phyloP scores from a whole-genome alignment of 2,329 filamentous ascomycete genomes.

The Exophiala lecanii-corni region DNA sequence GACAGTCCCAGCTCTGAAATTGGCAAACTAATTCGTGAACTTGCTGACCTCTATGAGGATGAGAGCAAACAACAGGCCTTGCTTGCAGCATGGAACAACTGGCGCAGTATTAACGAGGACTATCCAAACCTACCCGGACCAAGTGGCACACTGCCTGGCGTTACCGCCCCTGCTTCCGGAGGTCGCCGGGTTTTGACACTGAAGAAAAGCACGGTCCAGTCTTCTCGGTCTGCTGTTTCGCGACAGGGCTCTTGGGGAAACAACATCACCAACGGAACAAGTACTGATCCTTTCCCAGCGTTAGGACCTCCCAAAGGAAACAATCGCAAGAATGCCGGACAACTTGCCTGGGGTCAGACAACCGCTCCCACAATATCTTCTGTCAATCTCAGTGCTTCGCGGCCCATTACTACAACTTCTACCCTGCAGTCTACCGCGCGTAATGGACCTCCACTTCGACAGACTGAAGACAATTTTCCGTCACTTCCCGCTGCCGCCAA shows the following conservation, averaged over 20 bases:
- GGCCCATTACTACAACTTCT: slow-evolving; percentile 15
- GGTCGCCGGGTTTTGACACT: slow-evolving; percentile 59
- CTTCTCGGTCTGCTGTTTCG: slow-evolving; percentile 56
- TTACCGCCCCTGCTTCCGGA: slow-evolving; percentile 51
- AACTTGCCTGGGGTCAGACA: slow-evolving; percentile 14
- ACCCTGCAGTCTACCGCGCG: slow-evolving; percentile 10
- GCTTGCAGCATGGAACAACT: slow-evolving; percentile 85
- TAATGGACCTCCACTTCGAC: slow-evolving; percentile 30
- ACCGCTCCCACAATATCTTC: slow-evolving; percentile 25
- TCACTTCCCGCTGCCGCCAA: slow-evolving; percentile 75
- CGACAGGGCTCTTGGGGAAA: slow-evolving; percentile 55
- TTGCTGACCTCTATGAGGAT: slow-evolving; percentile 89
- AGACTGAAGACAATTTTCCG: slow-evolving; percentile 65
- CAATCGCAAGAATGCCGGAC: slow-evolving; percentile 24
- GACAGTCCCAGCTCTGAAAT: slow-evolving; percentile 75
- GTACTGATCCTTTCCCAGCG: slow-evolving; percentile 44
- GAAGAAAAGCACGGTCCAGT: slow-evolving; percentile 66
- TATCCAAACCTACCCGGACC: slow-evolving; percentile 82
- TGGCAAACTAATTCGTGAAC: slow-evolving; percentile 83
- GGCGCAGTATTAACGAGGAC: slow-evolving; percentile 93
- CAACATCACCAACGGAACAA: slow-evolving; percentile 35
- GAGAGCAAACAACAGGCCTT: slow-evolving; percentile 66
- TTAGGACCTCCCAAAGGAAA: slow-evolving; percentile 32
- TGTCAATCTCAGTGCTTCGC: slow-evolving; percentile 25
- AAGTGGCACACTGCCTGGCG: slow-evolving; percentile 59